These are phyloP conservation scores for Pythium sp. DNA, from an alignment of 352 stramenopile species.

Conservation along the genomic window DNA sequence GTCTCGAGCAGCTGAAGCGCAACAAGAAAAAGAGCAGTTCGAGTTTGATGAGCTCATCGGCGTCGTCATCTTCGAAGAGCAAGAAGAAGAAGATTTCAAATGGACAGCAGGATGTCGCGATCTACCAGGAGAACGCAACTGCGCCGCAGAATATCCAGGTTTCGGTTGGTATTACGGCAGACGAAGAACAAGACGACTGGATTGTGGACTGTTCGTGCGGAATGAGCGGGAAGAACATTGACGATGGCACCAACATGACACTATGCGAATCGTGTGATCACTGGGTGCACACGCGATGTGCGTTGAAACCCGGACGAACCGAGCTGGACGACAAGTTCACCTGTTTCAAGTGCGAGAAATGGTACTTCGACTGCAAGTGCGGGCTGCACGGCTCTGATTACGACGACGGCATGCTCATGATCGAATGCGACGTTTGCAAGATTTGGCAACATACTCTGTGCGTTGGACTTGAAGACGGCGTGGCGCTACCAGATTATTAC, in stretches of 20 bases:
- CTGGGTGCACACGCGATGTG: conserved; percentile 28
- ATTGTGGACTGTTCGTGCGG: conserved; percentile 64
- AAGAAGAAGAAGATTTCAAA: conserved; percentile 25
- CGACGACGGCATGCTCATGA: conserved; percentile 63
- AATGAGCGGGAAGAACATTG: conserved; percentile 49
- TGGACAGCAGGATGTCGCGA: conserved; percentile 2
- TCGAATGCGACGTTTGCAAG: conserved; percentile 60
- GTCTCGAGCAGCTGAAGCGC: conserved; percentile 28
- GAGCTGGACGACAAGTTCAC: conserved; percentile 12
- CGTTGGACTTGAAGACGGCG: conserved; percentile 46
- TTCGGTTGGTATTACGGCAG: neutral
- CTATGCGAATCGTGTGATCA: conserved; percentile 36
- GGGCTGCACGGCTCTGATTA: conserved; percentile 49
- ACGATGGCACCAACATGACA: conserved; percentile 40
- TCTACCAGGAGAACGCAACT: neutral
- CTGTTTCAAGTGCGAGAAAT: conserved; percentile 38
- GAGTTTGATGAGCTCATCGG: conserved; percentile 7
- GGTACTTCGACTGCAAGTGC: conserved; percentile 59
- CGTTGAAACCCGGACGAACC: conserved; percentile 9
- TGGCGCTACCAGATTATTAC: conserved; percentile 52
- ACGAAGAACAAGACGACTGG: conserved; percentile 43
- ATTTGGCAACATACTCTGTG: conserved; percentile 78
- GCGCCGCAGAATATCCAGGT: conserved; percentile 2
- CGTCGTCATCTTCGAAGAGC: conserved; percentile 17
- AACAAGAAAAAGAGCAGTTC: conserved; percentile 37